These are phyloP conservation scores for Puccinia sorghi DNA, from an alignment of 1,284 basidiomycete species.

Conservation along the genomic window DNA sequence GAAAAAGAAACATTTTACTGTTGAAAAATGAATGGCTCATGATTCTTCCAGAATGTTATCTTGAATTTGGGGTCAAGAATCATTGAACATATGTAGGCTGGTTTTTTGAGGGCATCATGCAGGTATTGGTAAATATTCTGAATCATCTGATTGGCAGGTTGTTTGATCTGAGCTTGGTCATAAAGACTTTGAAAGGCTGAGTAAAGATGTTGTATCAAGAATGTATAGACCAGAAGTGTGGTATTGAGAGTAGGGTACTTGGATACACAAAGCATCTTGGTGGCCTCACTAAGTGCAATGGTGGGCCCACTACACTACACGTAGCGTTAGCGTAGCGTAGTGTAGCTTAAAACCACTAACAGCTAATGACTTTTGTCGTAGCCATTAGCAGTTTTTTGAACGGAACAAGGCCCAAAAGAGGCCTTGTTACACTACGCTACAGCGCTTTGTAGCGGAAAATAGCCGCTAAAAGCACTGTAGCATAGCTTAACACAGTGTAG, in stretches of 20 bases:
- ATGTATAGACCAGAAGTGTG: neutral
- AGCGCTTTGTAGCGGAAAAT: too few species aligned
- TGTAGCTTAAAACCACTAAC: too few species aligned
- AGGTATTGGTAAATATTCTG: neutral
- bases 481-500: too few species aligned
- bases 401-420: too few species aligned
- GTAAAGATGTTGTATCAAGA: neutral
- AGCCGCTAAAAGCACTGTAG: too few species aligned
- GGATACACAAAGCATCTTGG: neutral
- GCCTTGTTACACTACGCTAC: too few species aligned
- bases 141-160: neutral
- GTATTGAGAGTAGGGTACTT: slow-evolving; percentile 7
- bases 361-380: too few species aligned
- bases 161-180: neutral
- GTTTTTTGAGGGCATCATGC: neutral
- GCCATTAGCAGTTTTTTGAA: too few species aligned
- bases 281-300: too few species aligned
- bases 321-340: too few species aligned
- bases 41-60: neutral
- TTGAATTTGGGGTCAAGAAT: slow-evolving; percentile 12
- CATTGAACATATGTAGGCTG: slow-evolving; percentile 5
- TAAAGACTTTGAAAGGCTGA: neutral
- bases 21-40: neutral
- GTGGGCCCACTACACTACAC: too few species aligned
- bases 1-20: neutral